These are phyloP conservation scores for Coemansia sp. DNA, from an alignment of 192 early-diverging fungal genomes.

Conservation along the genomic window DNA sequence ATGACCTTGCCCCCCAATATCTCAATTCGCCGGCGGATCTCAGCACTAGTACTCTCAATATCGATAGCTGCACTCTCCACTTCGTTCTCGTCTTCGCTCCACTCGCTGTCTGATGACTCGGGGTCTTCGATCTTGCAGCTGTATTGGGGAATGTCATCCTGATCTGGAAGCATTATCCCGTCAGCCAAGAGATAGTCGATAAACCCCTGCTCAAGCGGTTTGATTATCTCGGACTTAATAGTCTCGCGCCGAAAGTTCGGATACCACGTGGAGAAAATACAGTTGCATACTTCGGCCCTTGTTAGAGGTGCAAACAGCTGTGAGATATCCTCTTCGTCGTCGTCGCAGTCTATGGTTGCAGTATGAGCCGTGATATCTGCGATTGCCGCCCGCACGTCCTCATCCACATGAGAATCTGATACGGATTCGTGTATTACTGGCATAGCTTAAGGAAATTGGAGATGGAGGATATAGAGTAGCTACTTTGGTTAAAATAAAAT, in stretches of 20 bases:
- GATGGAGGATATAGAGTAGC: background rate
- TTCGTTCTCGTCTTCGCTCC: constrained; percentile 50
- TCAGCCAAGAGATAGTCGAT: constrained; percentile 85
- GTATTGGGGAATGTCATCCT: constrained; percentile 54
- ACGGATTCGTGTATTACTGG: background rate
- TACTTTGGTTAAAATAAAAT: background rate
- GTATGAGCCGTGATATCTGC: constrained; percentile 6
- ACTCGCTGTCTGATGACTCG: constrained; percentile 26
- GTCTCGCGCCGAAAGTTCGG: constrained; percentile 63
- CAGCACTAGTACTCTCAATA: constrained; percentile 18
- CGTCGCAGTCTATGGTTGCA: background rate
- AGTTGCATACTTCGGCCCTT: constrained; percentile 65
- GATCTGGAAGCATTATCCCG: constrained; percentile 78
- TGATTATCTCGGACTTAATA: constrained; percentile 74
- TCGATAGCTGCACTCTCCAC: constrained; percentile 26
- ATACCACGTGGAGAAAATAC: constrained; percentile 83
- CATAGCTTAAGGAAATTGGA: background rate
- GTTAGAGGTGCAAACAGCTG: constrained; percentile 62
- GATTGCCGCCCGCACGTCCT: constrained; percentile 4
- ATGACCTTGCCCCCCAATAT: constrained; percentile 82
- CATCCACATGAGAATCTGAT: background rate
- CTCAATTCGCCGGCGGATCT: constrained; percentile 68
- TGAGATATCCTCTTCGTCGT: constrained; percentile 12
- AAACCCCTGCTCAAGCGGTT: constrained; percentile 74
- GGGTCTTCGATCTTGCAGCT: constrained; percentile 27